Conservation (phyloP, 306 rosid genomes). For the Hippophae tibetana region DNA sequence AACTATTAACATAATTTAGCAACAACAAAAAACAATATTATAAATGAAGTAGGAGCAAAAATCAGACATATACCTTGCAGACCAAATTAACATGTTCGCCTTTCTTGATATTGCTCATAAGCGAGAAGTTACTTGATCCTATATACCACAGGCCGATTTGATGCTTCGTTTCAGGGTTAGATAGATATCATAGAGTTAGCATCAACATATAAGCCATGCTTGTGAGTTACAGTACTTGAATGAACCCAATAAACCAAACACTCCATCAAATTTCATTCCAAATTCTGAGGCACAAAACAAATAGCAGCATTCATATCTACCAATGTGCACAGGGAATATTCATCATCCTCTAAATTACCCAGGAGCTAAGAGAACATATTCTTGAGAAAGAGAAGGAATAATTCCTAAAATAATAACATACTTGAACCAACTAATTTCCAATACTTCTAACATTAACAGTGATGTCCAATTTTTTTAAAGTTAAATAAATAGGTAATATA, state of each 20-base stretch:
- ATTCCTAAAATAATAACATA: no score
- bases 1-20: not conserved
- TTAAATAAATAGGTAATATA: no score
- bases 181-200: not conserved
- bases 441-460: no score
- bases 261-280: not conserved
- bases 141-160: slow-evolving; percentile 15
- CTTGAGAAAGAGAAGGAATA: no score
- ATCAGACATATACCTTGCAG: slow-evolving; percentile 51
- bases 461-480: no score
- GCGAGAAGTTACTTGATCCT: slow-evolving; percentile 34
- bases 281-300: no score
- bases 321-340: no score
- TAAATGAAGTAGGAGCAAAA: not conserved
- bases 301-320: no score
- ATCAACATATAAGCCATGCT: not conserved
- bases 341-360: no score
- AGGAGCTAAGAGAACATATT: no score
- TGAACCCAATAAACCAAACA: not conserved
- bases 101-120: slow-evolving; percentile 38
- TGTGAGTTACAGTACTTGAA: not conserved
- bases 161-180: slow-evolving; percentile 2
- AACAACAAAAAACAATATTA: not conserved
- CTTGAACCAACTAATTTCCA: no score
- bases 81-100: slow-evolving; percentile 35